Conservation (phyloP, 495 filamentous ascomycete species). For the Penicillium pancosmium region DNA sequence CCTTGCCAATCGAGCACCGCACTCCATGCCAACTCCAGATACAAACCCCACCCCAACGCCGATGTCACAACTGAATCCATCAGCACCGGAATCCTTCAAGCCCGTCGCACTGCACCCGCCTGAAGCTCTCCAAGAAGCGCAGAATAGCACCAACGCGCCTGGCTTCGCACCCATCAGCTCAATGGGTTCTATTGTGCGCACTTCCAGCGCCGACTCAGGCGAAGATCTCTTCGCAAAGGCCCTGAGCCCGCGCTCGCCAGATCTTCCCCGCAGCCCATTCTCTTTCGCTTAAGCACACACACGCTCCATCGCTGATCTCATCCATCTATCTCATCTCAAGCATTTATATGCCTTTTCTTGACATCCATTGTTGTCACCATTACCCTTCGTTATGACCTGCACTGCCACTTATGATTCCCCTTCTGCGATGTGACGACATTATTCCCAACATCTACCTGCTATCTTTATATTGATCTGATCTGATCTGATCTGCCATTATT, state of each 20-base stretch:
- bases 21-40: constrained; percentile 33
- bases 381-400: constrained; percentile 19
- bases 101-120: constrained; percentile 47
- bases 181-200: constrained; percentile 31
- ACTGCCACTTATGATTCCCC: constrained; percentile 32
- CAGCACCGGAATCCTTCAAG: constrained; percentile 21
- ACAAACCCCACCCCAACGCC: constrained; percentile 30
- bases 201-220: constrained; percentile 52
- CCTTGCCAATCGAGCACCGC: constrained; percentile 21
- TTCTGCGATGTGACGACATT: constrained; percentile 29
- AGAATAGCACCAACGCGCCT: constrained; percentile 35
- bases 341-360: background rate
- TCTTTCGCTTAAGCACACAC: constrained; percentile 44
- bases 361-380: background rate
- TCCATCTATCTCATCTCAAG: background rate
- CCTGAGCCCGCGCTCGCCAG: constrained; percentile 77
- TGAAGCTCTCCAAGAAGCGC: constrained; percentile 41
- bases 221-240: constrained; percentile 81
- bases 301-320: background rate
- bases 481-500: too few species aligned
- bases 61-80: constrained; percentile 8
- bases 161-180: constrained; percentile 43
- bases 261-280: constrained; percentile 76
- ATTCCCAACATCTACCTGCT: constrained; percentile 7
- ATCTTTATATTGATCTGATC: constrained; percentile 7